Evolutionary conservation across 495 filamentous ascomycete species (phyloP).

Genomic region (Evansstolkia leycettana): DNA sequence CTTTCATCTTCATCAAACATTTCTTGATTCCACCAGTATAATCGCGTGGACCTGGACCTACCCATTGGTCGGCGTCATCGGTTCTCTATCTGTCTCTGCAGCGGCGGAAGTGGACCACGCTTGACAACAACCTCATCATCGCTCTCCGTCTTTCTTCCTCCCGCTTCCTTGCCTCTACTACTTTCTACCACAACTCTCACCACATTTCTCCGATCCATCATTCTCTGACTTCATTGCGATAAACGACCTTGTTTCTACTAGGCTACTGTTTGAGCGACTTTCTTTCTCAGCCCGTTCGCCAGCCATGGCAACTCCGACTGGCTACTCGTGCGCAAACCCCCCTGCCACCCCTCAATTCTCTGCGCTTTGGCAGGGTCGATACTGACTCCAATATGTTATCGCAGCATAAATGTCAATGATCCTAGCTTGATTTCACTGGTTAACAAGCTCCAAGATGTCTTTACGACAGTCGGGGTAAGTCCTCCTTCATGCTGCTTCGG

Average conservation of each 20-base stretch:
- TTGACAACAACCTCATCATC: background rate
- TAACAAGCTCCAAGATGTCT: constrained; percentile 99
- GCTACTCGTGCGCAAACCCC: constrained; percentile 32
- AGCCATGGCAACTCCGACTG: constrained; percentile 36
- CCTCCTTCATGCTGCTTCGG: constrained; percentile 3
- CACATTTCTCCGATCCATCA: background rate
- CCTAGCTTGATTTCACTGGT: constrained; percentile 81
- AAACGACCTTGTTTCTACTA: background rate
- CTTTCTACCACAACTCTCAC: background rate
- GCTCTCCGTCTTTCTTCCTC: background rate
- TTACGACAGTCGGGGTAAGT: constrained; percentile 93
- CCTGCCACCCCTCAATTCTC: constrained; percentile 10
- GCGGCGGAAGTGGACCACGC: background rate
- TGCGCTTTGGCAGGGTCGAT: constrained; percentile 10
- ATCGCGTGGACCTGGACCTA: too few relatives aligned
- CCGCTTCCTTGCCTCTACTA: background rate
- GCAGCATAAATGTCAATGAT: constrained; percentile 70
- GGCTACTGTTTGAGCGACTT: background rate
- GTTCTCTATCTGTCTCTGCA: background rate
- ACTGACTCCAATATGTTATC: constrained; percentile 14
- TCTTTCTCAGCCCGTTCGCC: constrained; percentile 11
- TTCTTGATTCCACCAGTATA: too few relatives aligned
- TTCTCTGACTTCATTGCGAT: too few relatives aligned
- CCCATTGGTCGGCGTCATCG: too few relatives aligned
- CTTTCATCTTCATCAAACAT: background rate